Evolutionary conservation across 345 rosid species (phyloP).

Genomic region (Anastatica hierochuntica): DNA sequence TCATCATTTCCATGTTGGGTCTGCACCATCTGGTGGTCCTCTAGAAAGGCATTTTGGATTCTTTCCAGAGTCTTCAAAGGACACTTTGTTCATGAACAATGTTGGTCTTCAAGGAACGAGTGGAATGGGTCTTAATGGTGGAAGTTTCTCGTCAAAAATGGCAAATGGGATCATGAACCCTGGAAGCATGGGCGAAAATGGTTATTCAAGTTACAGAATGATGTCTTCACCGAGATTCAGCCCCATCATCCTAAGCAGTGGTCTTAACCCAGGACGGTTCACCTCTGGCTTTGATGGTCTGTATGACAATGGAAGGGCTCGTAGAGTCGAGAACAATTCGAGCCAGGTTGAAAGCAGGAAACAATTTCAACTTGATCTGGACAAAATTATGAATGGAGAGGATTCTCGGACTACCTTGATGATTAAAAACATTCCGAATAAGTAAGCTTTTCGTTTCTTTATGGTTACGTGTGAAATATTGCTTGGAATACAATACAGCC

Average conservation of each 20-base stretch:
- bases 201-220: slow-evolving; percentile 51
- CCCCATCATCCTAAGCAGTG: slow-evolving; percentile 53
- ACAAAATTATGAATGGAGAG: slow-evolving; percentile 56
- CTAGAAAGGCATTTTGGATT: slow-evolving; percentile 71
- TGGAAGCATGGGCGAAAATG: slow-evolving; percentile 44
- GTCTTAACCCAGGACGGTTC: slow-evolving; percentile 42
- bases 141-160: slow-evolving; percentile 28
- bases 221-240: slow-evolving; percentile 64
- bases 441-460: slow-evolving; percentile 27
- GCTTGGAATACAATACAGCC: not conserved
- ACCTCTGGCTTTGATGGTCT: slow-evolving; percentile 45
- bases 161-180: slow-evolving; percentile 39
- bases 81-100: slow-evolving; percentile 49
- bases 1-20: slow-evolving; percentile 69
- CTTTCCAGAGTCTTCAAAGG: slow-evolving; percentile 60
- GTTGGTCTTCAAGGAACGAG: slow-evolving; percentile 42
- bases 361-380: slow-evolving; percentile 80
- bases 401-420: slow-evolving; percentile 52
- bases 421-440: slow-evolving; percentile 60
- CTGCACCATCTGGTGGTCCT: slow-evolving; percentile 86
- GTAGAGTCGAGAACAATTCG: slow-evolving; percentile 49
- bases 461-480: too few relatives aligned
- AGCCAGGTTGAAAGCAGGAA: slow-evolving; percentile 59
- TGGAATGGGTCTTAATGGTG: slow-evolving; percentile 26
- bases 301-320: slow-evolving; percentile 48